Evolutionary conservation across 805 yeast species (phyloP), one percentile per base, ranked within the genome.

Genomic region (Tetrapisispora phaffii): DNA sequence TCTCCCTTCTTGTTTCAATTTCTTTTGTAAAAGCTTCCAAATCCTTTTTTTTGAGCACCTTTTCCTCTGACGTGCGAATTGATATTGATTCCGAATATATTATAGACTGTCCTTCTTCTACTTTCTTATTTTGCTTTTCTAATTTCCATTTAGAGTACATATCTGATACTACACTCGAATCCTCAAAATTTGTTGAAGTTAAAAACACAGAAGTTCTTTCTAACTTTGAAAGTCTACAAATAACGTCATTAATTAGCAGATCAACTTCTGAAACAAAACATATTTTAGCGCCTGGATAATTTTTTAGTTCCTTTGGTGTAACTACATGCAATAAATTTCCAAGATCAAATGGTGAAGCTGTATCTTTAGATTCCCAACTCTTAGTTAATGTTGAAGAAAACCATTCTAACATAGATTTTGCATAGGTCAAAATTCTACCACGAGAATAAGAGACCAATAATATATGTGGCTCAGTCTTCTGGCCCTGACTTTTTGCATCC

Each of bases 351-450:
- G 97, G 96, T 2, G 82, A 75, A 44, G 75, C 75, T 31, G 56
- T 59, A 44, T 80, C 80, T 48, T 76, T 73, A 7, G 74, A 68
- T 56, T 87, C 95, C 90, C 96, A 88, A 39, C 79, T 83, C 53
- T 84, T 82, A 22, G 85, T 75, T n/a, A 88, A 74, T n/a, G 81
- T 74, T 0, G 90, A 76, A 0, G 95, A 80, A 88, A 93, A 83
- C 97, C 97, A 93, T 67, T 93, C 98, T 24, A 90, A 66, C 82
- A 93, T 84, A 45, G 88, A 83, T 13, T 86, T 77, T 0, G 97
- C 96, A 58, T 84, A 86, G 22, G 82, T 75, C 46, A 93, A 63
- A 4, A 82, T 73, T 56, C 90, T 79, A 3, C 87, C 77, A 22
- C 93, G 94, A 0, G 88, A 80, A 54, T 79, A 80, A 3, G 95